Evolutionary conservation across 495 filamentous ascomycete genomes (phyloP), one percentile per base, ranked within the genome.

Genomic region (Podospora sp.): DNA sequence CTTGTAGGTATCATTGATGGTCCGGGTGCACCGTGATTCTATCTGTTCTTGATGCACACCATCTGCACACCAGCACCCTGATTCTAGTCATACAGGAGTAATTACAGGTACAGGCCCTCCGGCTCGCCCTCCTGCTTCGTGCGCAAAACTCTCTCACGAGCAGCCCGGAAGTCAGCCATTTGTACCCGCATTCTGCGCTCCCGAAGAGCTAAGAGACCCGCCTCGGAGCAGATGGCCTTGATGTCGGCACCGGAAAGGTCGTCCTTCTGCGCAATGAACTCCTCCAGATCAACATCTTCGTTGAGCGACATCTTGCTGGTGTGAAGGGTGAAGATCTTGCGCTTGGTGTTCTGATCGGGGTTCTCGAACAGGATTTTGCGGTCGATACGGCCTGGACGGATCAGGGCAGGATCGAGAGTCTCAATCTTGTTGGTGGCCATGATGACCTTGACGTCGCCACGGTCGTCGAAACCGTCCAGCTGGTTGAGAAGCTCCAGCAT

Each of bases 341-440:
- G 92, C 86, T 99, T 99, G 62, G 95, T 99, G 79, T 93, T 93
- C 86, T 98, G 95, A 79, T 99, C 95, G 24, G 95, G 95, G 78
- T 96, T 98, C 85, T 99, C 95, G 67, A 99, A 99, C 63, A 99
- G 85, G 79, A 99, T 98, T 85, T 99, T 99, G 56, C 95, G 90
- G 79, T 99, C 95, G 74, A 99, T 99, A 87, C 95, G 92, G 71
- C 95, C 95, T 57, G 95, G 95, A 67, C 95, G 90, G 76, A 99
- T 99, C 69, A 99, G 83, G 56, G 95, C 95, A 55, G 95, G 95
- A 72, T 99, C 95, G 26, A 99, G 84, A 3, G 93, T 97, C 74
- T 99, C 95, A 69, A 99, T 99, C 86, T 99, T 99, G 87, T 99
- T 99, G 59, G 95, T 99, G 20, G 95, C 95, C 92, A 99, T 97